Evolutionary conservation across 1,284 basidiomycete genomes (phyloP).

Genomic region (Tilletia indica): DNA sequence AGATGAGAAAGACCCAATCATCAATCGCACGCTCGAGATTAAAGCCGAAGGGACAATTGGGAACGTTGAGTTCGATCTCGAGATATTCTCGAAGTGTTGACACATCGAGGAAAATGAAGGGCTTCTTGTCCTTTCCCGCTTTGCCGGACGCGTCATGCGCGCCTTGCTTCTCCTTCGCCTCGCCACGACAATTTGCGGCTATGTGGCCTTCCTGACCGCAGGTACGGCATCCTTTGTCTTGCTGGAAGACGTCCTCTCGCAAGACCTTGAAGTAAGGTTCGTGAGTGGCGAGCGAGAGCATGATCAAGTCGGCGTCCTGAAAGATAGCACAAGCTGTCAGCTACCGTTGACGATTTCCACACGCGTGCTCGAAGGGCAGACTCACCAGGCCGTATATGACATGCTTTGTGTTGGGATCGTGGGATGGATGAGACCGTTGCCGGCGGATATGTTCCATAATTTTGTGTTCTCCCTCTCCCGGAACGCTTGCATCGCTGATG

Average conservation of each 20-base stretch:
- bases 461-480: constrained; percentile 99
- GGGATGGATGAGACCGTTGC: constrained; percentile 74
- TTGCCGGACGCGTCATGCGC: constrained; percentile 58
- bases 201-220: constrained; percentile 94
- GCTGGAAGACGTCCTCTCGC: constrained; percentile 93
- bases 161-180: constrained; percentile 54
- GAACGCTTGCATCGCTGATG: constrained; percentile 94
- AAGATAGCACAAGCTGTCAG: not conserved
- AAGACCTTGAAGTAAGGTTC: constrained; percentile 96
- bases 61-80: constrained; percentile 85
- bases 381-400: constrained; percentile 84
- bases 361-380: not conserved
- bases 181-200: constrained; percentile 77
- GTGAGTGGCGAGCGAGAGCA: constrained; percentile 96
- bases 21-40: constrained; percentile 95
- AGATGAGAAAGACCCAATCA: constrained; percentile 99
- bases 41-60: constrained; percentile 78
- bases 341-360: not conserved
- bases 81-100: constrained; percentile 93
- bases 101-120: constrained; percentile 99
- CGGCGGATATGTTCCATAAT: constrained; percentile 98
- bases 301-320: constrained; percentile 94
- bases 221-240: constrained; percentile 73
- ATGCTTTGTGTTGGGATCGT: constrained; percentile 92
- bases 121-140: constrained; percentile 70